phyloP scores from a whole-genome alignment of 2,329 filamentous ascomycete genomes.

The Teratosphaeria viscida region DNA sequence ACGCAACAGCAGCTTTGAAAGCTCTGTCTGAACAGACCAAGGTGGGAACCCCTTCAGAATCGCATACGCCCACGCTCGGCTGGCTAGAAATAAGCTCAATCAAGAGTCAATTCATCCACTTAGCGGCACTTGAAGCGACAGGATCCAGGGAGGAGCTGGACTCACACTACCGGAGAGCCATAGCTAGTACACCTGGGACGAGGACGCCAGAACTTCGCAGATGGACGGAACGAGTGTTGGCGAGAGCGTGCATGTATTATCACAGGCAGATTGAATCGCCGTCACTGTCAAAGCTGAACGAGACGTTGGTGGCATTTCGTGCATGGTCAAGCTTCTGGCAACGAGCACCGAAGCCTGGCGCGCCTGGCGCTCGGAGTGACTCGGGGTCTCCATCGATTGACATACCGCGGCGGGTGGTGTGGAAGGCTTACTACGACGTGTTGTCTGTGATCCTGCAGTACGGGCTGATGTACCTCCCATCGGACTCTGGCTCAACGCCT shows the following conservation, averaged over 20 bases:
- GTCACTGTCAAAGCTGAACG: slow-evolving; percentile 11
- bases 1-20: slow-evolving; percentile 47
- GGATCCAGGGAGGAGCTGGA: slow-evolving; percentile 14
- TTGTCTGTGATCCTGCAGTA: slow-evolving; percentile 66
- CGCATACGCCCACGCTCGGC: slow-evolving; percentile 34
- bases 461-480: slow-evolving; percentile 44
- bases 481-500: slow-evolving; percentile 1
- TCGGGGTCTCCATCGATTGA: slow-evolving; percentile 32
- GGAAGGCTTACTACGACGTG: slow-evolving; percentile 74
- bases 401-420: slow-evolving; percentile 51
- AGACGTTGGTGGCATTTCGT: slow-evolving; percentile 33
- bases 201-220: slow-evolving; percentile 20
- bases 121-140: slow-evolving; percentile 17
- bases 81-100: slow-evolving; percentile 69
- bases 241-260: slow-evolving; percentile 19
- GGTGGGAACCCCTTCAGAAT: slow-evolving; percentile 22
- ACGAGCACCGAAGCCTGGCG: slow-evolving; percentile 10
- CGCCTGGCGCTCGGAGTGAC: slow-evolving; percentile 1
- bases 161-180: slow-evolving; percentile 12
- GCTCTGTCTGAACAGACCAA: slow-evolving; percentile 28
- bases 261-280: slow-evolving; percentile 14
- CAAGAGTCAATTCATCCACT: slow-evolving; percentile 20
- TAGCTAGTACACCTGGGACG: slow-evolving; percentile 16
- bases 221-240: slow-evolving; percentile 25
- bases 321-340: slow-evolving; percentile 62